Evolutionary conservation across 2,329 filamentous ascomycete genomes (phyloP), one percentile per base, ranked within the genome.

Genomic region (Xylariales sp.): DNA sequence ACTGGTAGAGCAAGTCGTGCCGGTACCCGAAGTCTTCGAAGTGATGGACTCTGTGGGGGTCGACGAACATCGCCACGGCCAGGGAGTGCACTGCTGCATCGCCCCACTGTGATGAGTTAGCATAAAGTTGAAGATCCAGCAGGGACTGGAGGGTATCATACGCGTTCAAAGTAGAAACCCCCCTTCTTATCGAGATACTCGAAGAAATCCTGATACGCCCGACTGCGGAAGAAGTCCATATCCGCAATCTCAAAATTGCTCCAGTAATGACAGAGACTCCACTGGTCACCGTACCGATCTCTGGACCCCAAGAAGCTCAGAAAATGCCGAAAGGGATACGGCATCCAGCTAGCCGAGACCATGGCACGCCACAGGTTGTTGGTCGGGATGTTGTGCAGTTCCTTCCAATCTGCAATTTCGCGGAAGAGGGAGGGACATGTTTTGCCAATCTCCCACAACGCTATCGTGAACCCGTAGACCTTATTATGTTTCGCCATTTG

Each of bases 221-320:
- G 52, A 5, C 59, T 56, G 19, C 67, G 59, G 56, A 69, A 71
- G 41, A 69, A 66, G 41, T 69, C 65, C 55, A 71, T 57, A 44
- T 68, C 60, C 22, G 66, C 68, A 41, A 71, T 70, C 52, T 71
- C 68, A 36, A 71, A 71, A 45, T 71, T 71, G 46, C 64, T 68
- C 68, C 68, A 71, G 50, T 68, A 71, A 45, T 71, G 68, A 49
- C 68, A 71, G 45, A 65, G 38, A 43, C 61, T 70, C 66, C 67
- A 71, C 24, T 47, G 48, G 45, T 71, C 66, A 24, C 67, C 68
- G 31, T 57, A 52, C 3, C 51, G 47, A 40, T 69, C 63, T 31
- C 61, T 61, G 49, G 68, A 59, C 3, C 63, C 54, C 16, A 66
- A 44, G 53, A 57, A 61, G 36, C 56, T 53, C 44, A 68, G 50